Conservation (phyloP, 306 rosid genomes). For the Fagus crenata region DNA sequence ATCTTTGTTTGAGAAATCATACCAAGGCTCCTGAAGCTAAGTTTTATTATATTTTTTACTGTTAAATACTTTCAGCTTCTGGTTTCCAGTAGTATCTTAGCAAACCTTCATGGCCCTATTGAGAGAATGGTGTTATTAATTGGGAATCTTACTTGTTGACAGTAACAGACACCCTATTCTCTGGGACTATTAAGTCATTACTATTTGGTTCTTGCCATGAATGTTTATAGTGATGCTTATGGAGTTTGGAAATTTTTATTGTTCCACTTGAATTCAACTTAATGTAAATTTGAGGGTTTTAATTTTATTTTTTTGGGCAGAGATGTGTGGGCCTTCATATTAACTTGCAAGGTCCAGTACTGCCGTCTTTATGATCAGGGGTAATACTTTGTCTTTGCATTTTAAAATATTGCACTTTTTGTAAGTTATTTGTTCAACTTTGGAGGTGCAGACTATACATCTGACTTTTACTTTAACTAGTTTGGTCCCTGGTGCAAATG, state of each 20-base stretch:
- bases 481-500: constrained; percentile 6
- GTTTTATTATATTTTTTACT: background rate
- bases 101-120: constrained; percentile 13
- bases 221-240: constrained; percentile 25
- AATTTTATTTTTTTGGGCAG: constrained; percentile 51
- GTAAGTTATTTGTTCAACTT: constrained; percentile 8
- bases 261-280: constrained; percentile 25
- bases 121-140: constrained; percentile 9
- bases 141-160: constrained; percentile 2
- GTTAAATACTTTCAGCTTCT: background rate
- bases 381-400: constrained; percentile 47
- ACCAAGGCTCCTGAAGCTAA: background rate
- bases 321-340: constrained; percentile 95
- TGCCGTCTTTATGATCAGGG: constrained; percentile 97
- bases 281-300: constrained; percentile 15
- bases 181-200: background rate
- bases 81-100: constrained; percentile 9
- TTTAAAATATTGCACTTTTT: constrained; percentile 2
- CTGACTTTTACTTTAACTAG: constrained; percentile 4
- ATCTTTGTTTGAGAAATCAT: background rate
- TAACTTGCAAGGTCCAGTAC: constrained; percentile 78
- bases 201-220: constrained; percentile 21
- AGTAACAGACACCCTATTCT: background rate
- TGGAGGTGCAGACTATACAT: background rate
- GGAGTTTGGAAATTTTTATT: constrained; percentile 11